These are phyloP conservation scores for Yamadazyma dendronema DNA, from an alignment of 1,139 yeast genomes.

Conservation along the genomic window DNA sequence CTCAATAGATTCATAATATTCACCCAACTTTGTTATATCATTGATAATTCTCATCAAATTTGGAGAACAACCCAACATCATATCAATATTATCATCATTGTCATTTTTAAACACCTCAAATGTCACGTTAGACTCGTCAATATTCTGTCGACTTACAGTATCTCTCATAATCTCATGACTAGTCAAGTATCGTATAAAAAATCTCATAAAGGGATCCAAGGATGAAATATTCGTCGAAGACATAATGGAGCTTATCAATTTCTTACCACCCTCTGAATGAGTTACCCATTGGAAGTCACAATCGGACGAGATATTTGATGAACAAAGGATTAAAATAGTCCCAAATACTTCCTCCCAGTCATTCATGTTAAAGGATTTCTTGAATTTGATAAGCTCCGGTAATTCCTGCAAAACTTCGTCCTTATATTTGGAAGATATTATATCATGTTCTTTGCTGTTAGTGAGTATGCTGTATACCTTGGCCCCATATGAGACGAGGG, in stretches of 20 bases:
- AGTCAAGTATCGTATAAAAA: slow-evolving; percentile 33
- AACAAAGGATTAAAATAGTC: slow-evolving; percentile 34
- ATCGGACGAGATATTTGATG: slow-evolving; percentile 35
- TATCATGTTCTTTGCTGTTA: slow-evolving; percentile 19
- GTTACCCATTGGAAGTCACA: slow-evolving; percentile 36
- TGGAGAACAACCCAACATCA: slow-evolving; percentile 38
- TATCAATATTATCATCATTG: slow-evolving; percentile 29
- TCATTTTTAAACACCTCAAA: slow-evolving; percentile 27
- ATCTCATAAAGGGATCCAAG: slow-evolving; percentile 20
- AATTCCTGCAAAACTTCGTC: slow-evolving; percentile 24
- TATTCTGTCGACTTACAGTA: slow-evolving; percentile 20
- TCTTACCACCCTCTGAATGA: slow-evolving; percentile 34
- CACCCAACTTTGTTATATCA: slow-evolving; percentile 32
- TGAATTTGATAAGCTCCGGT: slow-evolving; percentile 24
- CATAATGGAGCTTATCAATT: slow-evolving; percentile 16
- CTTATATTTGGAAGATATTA: slow-evolving; percentile 23
- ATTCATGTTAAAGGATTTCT: slow-evolving; percentile 16
- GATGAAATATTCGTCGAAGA: slow-evolving; percentile 1
- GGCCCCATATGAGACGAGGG: slow-evolving; percentile 33
- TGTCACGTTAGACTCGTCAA: slow-evolving; percentile 2
- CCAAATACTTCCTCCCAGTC: slow-evolving; percentile 40
- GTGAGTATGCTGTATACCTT: slow-evolving; percentile 30
- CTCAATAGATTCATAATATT: slow-evolving; percentile 30
- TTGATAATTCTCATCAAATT: slow-evolving; percentile 31
- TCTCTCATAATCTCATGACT: slow-evolving; percentile 43